A percentile compares a stretch with the other conserved stretches of the same genome.
Conservation (phyloP, 179 eudicot genomes). For the Vitellaria paradoxa region DNA sequence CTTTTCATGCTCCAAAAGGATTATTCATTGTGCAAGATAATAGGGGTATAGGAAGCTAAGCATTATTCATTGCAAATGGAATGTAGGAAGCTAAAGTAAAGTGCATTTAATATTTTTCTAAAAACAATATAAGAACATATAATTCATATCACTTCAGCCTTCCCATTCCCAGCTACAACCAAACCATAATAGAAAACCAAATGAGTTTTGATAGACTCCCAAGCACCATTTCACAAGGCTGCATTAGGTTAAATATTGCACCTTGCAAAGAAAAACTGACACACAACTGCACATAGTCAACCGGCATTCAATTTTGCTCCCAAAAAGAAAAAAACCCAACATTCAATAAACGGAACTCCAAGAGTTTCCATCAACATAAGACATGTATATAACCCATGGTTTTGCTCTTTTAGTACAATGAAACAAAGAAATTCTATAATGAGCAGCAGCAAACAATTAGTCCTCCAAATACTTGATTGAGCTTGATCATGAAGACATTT, state of each 20-base stretch:
- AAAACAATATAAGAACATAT: no score
- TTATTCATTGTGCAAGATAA: no score
- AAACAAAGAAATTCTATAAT: no score
- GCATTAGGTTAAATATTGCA: neutral
- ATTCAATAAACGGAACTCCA: neutral
- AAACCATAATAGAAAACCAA: slow-evolving; percentile 28
- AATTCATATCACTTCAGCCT: slow-evolving; percentile 19
- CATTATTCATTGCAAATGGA: no score
- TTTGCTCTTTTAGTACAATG: neutral
- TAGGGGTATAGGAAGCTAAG: no score
- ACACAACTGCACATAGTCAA: no score
- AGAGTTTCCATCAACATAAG: neutral
- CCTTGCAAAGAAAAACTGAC: neutral
- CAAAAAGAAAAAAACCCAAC: neutral
- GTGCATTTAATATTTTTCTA: no score
- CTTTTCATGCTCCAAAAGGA: no score
- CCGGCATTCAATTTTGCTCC: neutral
- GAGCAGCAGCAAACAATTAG: no score
- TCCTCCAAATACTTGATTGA: no score
- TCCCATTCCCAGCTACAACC: slow-evolving; percentile 57
- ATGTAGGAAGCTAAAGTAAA: no score
- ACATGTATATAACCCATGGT: neutral
- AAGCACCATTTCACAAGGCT: slow-evolving; percentile 3
- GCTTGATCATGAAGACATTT: no score
- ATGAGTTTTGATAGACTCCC: slow-evolving; percentile 18